Evolutionary conservation across 2,329 filamentous ascomycete genomes (phyloP), one percentile per base, ranked within the genome.

Genomic region (Neonectria punicea): DNA sequence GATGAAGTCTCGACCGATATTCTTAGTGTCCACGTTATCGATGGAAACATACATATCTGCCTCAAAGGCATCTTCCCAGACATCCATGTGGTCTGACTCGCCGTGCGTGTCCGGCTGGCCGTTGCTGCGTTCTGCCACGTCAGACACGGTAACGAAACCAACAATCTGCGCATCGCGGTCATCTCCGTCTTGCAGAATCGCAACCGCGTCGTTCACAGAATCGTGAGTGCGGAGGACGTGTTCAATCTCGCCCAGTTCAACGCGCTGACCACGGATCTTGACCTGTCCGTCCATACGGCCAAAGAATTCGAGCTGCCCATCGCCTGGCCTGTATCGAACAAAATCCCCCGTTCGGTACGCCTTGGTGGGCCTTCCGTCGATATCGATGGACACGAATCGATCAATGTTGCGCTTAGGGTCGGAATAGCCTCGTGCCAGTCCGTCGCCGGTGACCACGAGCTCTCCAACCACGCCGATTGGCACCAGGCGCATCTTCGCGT

Each of bases 401-500:
- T 18, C 46, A n/a, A 32, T 6, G 7, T 50, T 30, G 14, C 16
- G 46, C 25, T 10, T 7, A 10, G 46, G 14, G 28, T 50, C 46
- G 16, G 25, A 30, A n/a, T 50, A 50, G 16, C 46, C 46, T 28
- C 25, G 1, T n/a, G 46, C 46, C 14, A 50, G 25, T 11, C 46
- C 46, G 16, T 74, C 72, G 3, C 74, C 74, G 0, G 71, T 74
- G 1, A 76, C 67, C 0, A 76, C 61, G 3, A 77, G 70, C 50
- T 77, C 75, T 1, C 75, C 75, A 8, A 77, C 25, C 0, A 74
- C 70, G 11, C 74, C 74, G 0, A 68, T 22, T 1, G 75, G 72
- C 0, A 75, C 71, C 2, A 74, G 67, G 2, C 57, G 68, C n/a
- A 66, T 67, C 1, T 68, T 50, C 3, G 56, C 30, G 54, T 76